These are phyloP conservation scores for Fusarium sp. DNA, from an alignment of 2,329 filamentous ascomycete species.

Conservation along the genomic window DNA sequence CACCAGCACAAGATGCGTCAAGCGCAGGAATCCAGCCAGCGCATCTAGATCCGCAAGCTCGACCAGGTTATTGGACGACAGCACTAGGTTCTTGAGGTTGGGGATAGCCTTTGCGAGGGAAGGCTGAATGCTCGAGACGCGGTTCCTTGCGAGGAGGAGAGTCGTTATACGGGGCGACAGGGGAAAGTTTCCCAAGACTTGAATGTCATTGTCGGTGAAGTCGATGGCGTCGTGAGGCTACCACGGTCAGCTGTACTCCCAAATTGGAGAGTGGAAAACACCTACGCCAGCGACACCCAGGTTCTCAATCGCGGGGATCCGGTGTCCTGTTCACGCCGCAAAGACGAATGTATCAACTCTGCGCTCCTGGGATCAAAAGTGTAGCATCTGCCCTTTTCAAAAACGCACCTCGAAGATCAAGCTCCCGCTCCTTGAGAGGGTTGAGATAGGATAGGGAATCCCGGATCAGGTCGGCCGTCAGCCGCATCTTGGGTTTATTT, in stretches of 20 bases:
- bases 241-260: not conserved
- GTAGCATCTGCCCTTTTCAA: slow-evolving; percentile 98
- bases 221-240: slow-evolving; percentile 97
- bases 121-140: slow-evolving; percentile 84
- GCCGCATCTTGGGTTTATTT: slow-evolving; percentile 75
- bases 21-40: slow-evolving; percentile 73
- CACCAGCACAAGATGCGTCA: slow-evolving; percentile 84
- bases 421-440: slow-evolving; percentile 97
- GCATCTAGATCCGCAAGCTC: slow-evolving; percentile 91
- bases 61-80: slow-evolving; percentile 83
- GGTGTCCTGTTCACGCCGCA: slow-evolving; percentile 82
- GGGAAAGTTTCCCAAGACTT: slow-evolving; percentile 90
- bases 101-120: slow-evolving; percentile 81
- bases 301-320: slow-evolving; percentile 98
- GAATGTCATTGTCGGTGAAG: slow-evolving; percentile 98
- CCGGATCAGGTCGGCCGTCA: slow-evolving; percentile 95
- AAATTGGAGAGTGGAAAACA: slow-evolving; percentile 41
- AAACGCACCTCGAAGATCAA: slow-evolving; percentile 98
- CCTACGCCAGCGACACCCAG: slow-evolving; percentile 91
- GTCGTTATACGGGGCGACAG: slow-evolving; percentile 89
- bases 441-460: slow-evolving; percentile 98
- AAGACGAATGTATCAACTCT: slow-evolving; percentile 81
- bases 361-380: slow-evolving; percentile 68
- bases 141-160: slow-evolving; percentile 89
- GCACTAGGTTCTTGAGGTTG: slow-evolving; percentile 82